A percentile compares a stretch with the other conserved stretches of the same genome.
Evolutionary conservation across 768 basidiomycete genomes (phyloP).

Genomic region (Boletus insuetus): DNA sequence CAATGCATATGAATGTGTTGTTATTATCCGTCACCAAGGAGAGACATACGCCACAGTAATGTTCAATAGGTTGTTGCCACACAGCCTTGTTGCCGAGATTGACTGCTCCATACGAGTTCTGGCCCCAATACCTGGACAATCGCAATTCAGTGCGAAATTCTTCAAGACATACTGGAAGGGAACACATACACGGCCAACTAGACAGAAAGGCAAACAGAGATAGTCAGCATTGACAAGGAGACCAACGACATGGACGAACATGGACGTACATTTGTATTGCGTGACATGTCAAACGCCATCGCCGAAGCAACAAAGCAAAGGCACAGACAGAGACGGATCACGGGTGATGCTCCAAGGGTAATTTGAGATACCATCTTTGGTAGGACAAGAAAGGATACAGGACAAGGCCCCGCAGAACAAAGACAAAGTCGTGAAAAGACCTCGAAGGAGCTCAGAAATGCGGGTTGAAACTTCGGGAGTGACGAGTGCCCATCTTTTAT

Average conservation of each 20-base stretch:
- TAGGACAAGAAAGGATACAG: neutral
- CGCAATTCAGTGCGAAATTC: neutral
- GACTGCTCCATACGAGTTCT: constrained; percentile 35
- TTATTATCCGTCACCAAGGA: neutral
- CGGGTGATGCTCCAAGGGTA: neutral
- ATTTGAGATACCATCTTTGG: constrained; percentile 11
- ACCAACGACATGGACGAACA: neutral
- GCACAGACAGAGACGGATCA: constrained; percentile 15
- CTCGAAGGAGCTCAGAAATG: neutral
- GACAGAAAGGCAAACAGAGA: neutral
- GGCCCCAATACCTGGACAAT: constrained; percentile 33
- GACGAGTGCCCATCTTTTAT: constrained; percentile 10
- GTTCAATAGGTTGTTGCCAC: constrained; percentile 32
- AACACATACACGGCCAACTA: constrained; percentile 27
- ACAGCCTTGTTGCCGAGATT: constrained; percentile 21
- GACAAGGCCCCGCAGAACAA: neutral
- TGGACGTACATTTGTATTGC: constrained; percentile 23
- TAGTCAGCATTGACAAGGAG: neutral
- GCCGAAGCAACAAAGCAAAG: constrained; percentile 11
- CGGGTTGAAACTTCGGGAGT: neutral
- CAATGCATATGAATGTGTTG: neutral
- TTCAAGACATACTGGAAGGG: neutral
- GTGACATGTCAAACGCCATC: constrained; percentile 26
- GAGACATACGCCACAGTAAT: constrained; percentile 29
- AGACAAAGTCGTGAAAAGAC: neutral